Evolutionary conservation across 2,329 filamentous ascomycete genomes (phyloP), one percentile per base, ranked within the genome.

Genomic region (Penicillium vulpinum): DNA sequence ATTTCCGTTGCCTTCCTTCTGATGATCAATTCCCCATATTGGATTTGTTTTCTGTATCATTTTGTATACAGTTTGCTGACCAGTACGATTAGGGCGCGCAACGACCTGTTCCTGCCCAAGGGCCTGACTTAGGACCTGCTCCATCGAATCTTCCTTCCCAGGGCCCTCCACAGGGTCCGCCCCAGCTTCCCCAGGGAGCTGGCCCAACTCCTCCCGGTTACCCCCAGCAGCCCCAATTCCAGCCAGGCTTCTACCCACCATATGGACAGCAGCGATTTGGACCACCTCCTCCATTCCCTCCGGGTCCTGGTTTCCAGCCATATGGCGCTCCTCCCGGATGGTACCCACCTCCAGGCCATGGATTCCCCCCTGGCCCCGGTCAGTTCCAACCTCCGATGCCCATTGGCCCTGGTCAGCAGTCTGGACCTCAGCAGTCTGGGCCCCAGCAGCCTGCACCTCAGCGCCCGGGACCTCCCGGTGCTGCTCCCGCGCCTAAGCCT

Each of bases 1-100:
- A 86, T 88, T 89, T 96, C 92, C 92, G 92, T 96, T 97, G 92
- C 92, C 92, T 97, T 97, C 92, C 92, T 97, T 96, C 92, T 97
- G 92, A 96, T 87, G 67, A 73, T 66, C 67, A 66, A 61, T 58
- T 51, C 28, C 31, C 53, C 51, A 53, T 45, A 45, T 53, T 40
- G 51, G 44, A 33, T 33, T 56, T 50, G 33, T 39, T 44, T 18
- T 41, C 13, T 48, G 35, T 47, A 15, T 39, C 40, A 21, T 47
- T 39, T 18, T 47, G 40, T 40, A 2, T 35, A 48, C 39, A 31
- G 53, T 52, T 63, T 52, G 58, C 67, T 71, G 49, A 69, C 62
- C 59, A 40, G 22, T n/a, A 40, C 33, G 57, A 63, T 65, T 60
- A 80, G 78, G 78, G 77, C 59, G 71, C 72, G 52, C 74, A 75